Base-by-base conservation (phyloP, 192 early-diverging fungal genomes). In the Fimicolochytrium jonesii region DNA sequence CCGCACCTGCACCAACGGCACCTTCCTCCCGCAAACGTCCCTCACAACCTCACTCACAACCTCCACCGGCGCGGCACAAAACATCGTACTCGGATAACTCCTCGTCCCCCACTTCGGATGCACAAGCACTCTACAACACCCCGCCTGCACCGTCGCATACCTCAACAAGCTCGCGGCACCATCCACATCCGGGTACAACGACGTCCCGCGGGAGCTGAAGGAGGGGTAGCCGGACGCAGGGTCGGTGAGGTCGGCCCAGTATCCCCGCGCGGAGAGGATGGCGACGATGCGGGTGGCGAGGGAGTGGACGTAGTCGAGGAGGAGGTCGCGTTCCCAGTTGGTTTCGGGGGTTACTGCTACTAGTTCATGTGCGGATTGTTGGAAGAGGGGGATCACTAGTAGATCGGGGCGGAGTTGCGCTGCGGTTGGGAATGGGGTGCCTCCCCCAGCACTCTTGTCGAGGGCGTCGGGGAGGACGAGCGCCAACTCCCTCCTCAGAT, bases 221-320 rank as follows among this genome's bases (percentile, higher is more conserved):
- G 87, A 69, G 2, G 90, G 86, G 62, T 79, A 90, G 4, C 94
- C 94, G 17, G 90, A 92, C 42, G 90, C 88, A 18, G 94, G 94
- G 65, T 97, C 94, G 33, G 90, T 93, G 37, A 93, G 69, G 70
- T 97, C 94, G 0, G 89, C 89, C 92, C 92, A 96, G 77, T 85
- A 78, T 5, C 87, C 89, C 29, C 41, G 34, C 37, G 71, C 55
- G 35, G 73, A 69, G 26, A 92, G 67, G 4, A 75, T 67, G 5
- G 74, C 42, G 29, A 86, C 77, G 3, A 92, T 59, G 17, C 69
- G 66, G 37, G 76, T 77, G 20, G 83, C 87, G 87, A 88, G 92
- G 18, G 76, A 66, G 50, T 88, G 77, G 69, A 92, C 81, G 57
- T 77, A 68, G 61, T 88, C 83, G 13, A 97, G 76, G 44, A 88